phyloP scores from a whole-genome alignment of 371 early-diverging fungal species.

The Apophysomyces ossiformis region DNA sequence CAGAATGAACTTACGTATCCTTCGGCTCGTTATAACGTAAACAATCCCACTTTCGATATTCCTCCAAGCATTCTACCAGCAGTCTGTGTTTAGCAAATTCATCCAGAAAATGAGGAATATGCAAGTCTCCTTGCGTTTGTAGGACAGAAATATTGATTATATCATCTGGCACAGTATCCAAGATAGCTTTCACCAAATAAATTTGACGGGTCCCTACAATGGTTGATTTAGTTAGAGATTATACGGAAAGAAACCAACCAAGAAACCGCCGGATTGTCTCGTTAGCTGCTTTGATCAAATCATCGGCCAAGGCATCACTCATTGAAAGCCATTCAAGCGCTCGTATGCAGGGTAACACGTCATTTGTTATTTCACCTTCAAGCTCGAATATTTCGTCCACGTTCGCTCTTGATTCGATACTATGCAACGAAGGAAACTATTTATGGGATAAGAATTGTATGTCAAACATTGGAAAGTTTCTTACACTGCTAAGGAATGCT shows the following conservation, averaged over 20 bases:
- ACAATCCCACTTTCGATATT: not conserved
- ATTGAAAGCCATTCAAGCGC: constrained; percentile 1
- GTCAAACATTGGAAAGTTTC: not conserved
- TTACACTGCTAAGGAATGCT: not conserved
- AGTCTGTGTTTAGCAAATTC: not conserved
- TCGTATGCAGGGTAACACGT: not conserved
- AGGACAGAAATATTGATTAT: not conserved
- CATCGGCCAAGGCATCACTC: not conserved
- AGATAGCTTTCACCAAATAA: not conserved
- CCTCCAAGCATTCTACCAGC: not conserved
- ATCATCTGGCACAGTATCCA: not conserved
- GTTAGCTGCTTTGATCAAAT: not conserved
- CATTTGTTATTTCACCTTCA: not conserved
- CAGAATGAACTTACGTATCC: not conserved
- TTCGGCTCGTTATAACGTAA: not conserved
- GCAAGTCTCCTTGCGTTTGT: not conserved
- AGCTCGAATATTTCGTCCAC: not conserved
- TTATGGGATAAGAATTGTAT: not conserved
- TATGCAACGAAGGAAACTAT: not conserved
- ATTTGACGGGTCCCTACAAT: not conserved
- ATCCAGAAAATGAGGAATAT: not conserved
- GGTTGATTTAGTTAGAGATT: not conserved
- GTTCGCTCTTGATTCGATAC: not conserved
- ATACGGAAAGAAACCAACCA: not conserved
- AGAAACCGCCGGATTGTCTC: not conserved